Percentiles rank a stretch among this genome's conserved stretches.
These are phyloP conservation scores for Lipomyces lipofer DNA, from an alignment of 805 yeast genomes.

Conservation along the genomic window DNA sequence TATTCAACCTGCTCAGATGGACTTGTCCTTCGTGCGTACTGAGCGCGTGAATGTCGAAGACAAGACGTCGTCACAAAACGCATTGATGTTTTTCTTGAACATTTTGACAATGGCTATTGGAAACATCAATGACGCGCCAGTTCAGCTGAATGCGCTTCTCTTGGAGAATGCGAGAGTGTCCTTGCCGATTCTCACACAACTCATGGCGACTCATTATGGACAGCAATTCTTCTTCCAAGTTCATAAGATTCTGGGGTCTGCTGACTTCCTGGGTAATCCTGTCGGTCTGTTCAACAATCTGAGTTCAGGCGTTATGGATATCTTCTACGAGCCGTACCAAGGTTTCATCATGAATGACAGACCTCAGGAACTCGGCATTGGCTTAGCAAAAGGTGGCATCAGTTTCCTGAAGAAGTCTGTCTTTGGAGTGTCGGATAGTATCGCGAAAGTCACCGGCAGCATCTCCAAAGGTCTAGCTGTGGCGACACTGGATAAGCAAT, in stretches of 20 bases:
- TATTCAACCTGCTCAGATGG: conserved; percentile 85
- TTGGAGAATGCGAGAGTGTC: conserved; percentile 91
- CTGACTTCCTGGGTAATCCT: conserved; percentile 95
- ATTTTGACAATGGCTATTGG: conserved; percentile 96
- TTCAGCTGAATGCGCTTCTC: conserved; percentile 79
- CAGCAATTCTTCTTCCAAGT: conserved; percentile 90
- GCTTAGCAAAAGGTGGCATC: conserved; percentile 92
- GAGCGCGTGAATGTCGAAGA: conserved; percentile 72
- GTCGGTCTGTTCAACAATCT: conserved; percentile 92
- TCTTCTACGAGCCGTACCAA: conserved; percentile 95
- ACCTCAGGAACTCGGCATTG: conserved; percentile 94
- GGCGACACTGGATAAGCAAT: conserved; percentile 81
- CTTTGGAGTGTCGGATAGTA: conserved; percentile 90
- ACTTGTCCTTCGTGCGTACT: conserved; percentile 87
- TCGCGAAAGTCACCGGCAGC: conserved; percentile 90
- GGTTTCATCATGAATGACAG: conserved; percentile 92
- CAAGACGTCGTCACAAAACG: conserved; percentile 58
- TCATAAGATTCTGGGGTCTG: conserved; percentile 91
- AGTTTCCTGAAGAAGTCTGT: conserved; percentile 93
- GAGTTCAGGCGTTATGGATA: conserved; percentile 93
- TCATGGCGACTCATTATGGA: conserved; percentile 80
- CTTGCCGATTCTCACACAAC: conserved; percentile 64
- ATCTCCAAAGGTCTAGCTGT: conserved; percentile 91
- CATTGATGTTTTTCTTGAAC: conserved; percentile 70
- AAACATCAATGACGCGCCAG: conserved; percentile 95